phyloP scores from a whole-genome alignment of 2,329 filamentous ascomycete species.

The Dactylellina haptotyla region DNA sequence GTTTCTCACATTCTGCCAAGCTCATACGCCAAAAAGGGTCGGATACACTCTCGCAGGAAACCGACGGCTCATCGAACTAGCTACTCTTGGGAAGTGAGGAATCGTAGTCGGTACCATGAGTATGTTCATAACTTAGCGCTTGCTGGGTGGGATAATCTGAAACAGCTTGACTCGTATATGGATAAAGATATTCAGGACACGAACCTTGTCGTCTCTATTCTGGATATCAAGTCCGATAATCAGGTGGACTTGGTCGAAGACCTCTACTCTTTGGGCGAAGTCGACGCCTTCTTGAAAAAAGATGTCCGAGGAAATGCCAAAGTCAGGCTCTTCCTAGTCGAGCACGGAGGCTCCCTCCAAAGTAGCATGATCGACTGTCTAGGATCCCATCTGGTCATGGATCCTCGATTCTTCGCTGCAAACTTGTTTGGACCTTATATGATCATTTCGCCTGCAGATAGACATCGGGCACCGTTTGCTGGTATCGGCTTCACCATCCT shows the following conservation, averaged over 20 bases:
- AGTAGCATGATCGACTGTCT: slow-evolving; percentile 54
- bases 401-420: slow-evolving; percentile 53
- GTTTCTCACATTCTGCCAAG: not conserved
- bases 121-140: slow-evolving; percentile 57
- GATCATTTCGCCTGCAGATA: slow-evolving; percentile 34
- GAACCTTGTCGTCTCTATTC: slow-evolving; percentile 56
- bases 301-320: slow-evolving; percentile 29
- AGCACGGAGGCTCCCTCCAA: slow-evolving; percentile 46
- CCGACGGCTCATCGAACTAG: slow-evolving; percentile 27
- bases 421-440: slow-evolving; percentile 40
- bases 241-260: slow-evolving; percentile 31
- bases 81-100: slow-evolving; percentile 30
- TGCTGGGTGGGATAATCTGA: slow-evolving; percentile 59
- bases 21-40: slow-evolving; percentile 14
- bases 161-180: slow-evolving; percentile 57
- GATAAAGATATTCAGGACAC: slow-evolving; percentile 52
- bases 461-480: slow-evolving; percentile 41
- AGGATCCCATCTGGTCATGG: slow-evolving; percentile 38
- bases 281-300: slow-evolving; percentile 38
- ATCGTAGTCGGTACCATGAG: slow-evolving; percentile 55
- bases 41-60: slow-evolving; percentile 15
- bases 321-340: slow-evolving; percentile 49
- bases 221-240: slow-evolving; percentile 56
- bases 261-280: slow-evolving; percentile 16
- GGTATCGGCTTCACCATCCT: slow-evolving; percentile 57